Evolutionary conservation across 345 rosid genomes (phyloP).

Genomic region (Citrus unshiu): DNA sequence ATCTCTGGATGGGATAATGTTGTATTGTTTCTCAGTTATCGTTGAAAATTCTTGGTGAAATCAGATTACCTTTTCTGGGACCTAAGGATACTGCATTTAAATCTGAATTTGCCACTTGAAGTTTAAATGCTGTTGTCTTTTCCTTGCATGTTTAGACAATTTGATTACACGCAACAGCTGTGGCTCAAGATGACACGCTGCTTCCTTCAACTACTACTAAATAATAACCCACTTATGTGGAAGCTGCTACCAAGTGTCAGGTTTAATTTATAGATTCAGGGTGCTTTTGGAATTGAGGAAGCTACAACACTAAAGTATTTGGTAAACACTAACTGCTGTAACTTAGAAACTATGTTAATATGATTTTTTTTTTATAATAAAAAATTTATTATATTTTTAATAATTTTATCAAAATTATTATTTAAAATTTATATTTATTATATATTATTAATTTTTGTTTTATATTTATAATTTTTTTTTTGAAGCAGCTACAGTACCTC

Average conservation of each 20-base stretch:
- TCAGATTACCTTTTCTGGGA: background rate
- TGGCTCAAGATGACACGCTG: background rate
- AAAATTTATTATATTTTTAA: no score
- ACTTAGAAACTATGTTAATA: no score
- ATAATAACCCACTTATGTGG: background rate
- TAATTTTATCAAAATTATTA: no score
- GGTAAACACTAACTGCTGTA: fast-evolving
- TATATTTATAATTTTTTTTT: no score
- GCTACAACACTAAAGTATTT: no score
- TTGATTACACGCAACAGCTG: background rate
- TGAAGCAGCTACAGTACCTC: no score
- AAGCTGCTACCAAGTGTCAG: background rate
- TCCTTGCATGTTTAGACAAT: background rate
- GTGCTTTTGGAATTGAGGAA: no score
- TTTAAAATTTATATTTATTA: no score
- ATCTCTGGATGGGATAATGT: background rate
- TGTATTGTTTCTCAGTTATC: background rate
- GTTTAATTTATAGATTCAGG: background rate
- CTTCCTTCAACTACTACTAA: background rate
- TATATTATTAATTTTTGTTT: no score
- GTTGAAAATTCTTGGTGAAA: background rate
- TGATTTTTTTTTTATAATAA: no score
- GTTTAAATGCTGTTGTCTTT: background rate
- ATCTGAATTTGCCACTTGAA: background rate
- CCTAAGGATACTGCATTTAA: background rate